These are phyloP conservation scores for Umbelopsis isabellina DNA, from an alignment of 192 early-diverging fungal species.

Conservation along the genomic window DNA sequence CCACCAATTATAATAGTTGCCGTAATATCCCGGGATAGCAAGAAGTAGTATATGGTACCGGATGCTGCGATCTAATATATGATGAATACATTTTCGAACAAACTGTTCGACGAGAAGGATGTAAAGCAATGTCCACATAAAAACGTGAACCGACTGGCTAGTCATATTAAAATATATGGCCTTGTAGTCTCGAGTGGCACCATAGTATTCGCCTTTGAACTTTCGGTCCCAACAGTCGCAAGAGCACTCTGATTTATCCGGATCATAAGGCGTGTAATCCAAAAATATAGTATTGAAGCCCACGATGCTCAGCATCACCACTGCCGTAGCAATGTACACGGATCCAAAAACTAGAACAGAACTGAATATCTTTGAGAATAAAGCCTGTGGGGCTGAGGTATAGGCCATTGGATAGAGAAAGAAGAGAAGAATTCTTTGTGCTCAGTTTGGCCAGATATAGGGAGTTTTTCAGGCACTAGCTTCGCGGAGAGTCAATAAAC, in stretches of 20 bases:
- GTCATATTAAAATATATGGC: constrained; percentile 28
- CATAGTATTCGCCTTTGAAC: constrained; percentile 24
- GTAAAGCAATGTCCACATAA: constrained; percentile 19
- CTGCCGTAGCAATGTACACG: constrained; percentile 9
- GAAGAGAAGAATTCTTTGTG: no score
- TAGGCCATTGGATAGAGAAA: no score
- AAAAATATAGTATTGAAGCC: constrained; percentile 19
- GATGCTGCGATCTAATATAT: neutral
- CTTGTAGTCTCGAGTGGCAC: neutral
- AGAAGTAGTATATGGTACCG: constrained; percentile 5
- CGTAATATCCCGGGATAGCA: constrained; percentile 8
- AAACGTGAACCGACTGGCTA: neutral
- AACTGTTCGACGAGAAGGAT: constrained; percentile 15
- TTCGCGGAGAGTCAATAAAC: no score
- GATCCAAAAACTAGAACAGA: neutral
- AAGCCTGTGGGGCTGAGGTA: no score
- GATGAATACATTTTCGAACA: neutral
- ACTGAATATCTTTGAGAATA: no score
- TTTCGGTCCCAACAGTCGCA: constrained; percentile 29
- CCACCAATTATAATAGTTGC: constrained; percentile 28
- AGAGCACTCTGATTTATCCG: neutral
- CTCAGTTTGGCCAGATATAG: no score
- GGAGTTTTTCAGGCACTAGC: no score
- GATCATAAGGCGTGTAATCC: neutral
- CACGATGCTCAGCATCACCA: constrained; percentile 5